Evolutionary conservation across 768 basidiomycete genomes (phyloP).

Genomic region (Dioszegia crocea): DNA sequence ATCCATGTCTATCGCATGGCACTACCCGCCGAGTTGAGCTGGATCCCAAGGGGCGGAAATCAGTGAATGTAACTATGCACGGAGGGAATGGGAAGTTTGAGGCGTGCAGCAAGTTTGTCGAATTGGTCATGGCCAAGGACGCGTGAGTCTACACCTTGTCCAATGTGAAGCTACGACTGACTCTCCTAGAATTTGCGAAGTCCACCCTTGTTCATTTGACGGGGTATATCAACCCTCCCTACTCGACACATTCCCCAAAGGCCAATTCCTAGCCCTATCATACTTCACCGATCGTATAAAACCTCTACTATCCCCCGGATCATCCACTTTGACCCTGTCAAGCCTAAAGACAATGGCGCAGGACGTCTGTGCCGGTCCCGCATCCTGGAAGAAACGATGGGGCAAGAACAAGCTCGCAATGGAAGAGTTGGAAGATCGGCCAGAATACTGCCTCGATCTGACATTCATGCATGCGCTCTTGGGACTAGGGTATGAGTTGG

Average conservation of each 20-base stretch:
- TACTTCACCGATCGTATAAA: slow-evolving; percentile 95
- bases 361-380: slow-evolving; percentile 68
- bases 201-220: slow-evolving; percentile 93
- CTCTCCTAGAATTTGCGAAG: slow-evolving; percentile 64
- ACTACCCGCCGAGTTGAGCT: slow-evolving; percentile 65
- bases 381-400: slow-evolving; percentile 56
- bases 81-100: slow-evolving; percentile 81
- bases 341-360: slow-evolving; percentile 64
- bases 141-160: slow-evolving; percentile 57
- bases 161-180: background rate
- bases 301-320: slow-evolving; percentile 60
- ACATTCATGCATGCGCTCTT: slow-evolving; percentile 91
- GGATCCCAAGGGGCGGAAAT: slow-evolving; percentile 52
- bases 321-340: slow-evolving; percentile 54
- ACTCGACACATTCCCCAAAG: slow-evolving; percentile 77
- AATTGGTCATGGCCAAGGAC: slow-evolving; percentile 91
- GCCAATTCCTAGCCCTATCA: slow-evolving; percentile 83
- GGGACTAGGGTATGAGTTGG: slow-evolving; percentile 85
- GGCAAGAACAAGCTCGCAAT: slow-evolving; percentile 53
- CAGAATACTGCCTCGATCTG: slow-evolving; percentile 92
- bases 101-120: slow-evolving; percentile 74
- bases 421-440: slow-evolving; percentile 70
- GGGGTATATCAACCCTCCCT: slow-evolving; percentile 96
- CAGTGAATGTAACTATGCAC: slow-evolving; percentile 73
- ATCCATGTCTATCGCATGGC: slow-evolving; percentile 75